phyloP scores from a whole-genome alignment of 2,329 filamentous ascomycete genomes.

The Botrytis pseudocinerea region DNA sequence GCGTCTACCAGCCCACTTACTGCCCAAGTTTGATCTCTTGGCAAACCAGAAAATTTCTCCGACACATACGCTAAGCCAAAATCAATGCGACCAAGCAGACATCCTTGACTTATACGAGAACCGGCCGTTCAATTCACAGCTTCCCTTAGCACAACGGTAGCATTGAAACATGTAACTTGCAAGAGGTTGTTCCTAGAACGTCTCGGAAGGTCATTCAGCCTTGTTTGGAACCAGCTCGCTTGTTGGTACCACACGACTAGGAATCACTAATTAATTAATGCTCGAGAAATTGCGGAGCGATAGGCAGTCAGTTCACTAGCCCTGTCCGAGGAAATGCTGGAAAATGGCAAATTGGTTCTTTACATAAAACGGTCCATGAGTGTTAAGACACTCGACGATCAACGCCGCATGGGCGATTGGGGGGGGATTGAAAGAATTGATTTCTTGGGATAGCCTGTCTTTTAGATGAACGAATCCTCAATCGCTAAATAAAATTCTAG shows the following conservation, averaged over 20 bases:
- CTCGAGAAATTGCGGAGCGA: not conserved
- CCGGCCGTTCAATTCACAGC: not conserved
- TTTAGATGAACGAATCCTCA: not conserved
- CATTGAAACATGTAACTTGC: slow-evolving; percentile 13
- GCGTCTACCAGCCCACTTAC: not conserved
- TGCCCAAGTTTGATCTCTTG: not conserved
- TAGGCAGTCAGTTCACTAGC: not conserved
- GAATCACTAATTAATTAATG: not conserved
- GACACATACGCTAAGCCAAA: not conserved
- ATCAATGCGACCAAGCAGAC: not conserved
- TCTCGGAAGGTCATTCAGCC: not conserved
- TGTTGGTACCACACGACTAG: not conserved
- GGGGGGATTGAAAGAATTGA: not conserved
- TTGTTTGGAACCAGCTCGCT: not conserved
- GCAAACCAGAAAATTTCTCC: not conserved
- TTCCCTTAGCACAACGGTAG: not conserved
- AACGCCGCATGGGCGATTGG: not conserved
- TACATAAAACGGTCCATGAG: not conserved
- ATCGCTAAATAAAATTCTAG: not conserved
- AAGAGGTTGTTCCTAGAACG: not conserved
- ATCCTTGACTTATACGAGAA: slow-evolving; percentile 1
- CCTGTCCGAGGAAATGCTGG: not conserved
- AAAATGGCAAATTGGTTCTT: not conserved
- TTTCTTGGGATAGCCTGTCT: not conserved
- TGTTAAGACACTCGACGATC: not conserved